Conservation (phyloP, 495 filamentous ascomycete genomes). For the Aspergillus cavernicola region DNA sequence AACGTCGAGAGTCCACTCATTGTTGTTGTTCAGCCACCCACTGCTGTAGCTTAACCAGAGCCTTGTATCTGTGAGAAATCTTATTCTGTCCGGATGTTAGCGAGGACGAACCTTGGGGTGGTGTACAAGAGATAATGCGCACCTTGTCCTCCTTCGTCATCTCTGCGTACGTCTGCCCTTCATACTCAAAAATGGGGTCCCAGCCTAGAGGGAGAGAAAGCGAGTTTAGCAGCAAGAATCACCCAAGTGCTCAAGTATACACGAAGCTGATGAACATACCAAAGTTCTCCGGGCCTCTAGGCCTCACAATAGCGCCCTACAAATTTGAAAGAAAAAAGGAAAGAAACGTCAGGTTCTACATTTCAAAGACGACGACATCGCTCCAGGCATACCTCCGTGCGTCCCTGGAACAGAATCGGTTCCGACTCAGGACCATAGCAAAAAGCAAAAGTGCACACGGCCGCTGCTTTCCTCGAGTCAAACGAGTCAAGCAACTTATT, state of each 20-base stretch:
- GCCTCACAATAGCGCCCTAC: conserved; percentile 44
- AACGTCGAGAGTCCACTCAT: conserved; percentile 5
- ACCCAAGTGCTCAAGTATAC: no score
- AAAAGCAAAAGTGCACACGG: conserved; percentile 95
- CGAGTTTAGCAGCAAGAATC: not conserved
- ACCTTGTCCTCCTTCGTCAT: conserved; percentile 87
- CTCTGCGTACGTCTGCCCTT: conserved; percentile 93
- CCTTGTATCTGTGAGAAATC: conserved; percentile 85
- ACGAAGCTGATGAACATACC: conserved; percentile 51
- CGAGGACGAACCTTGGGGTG: not conserved
- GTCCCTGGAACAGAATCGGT: conserved; percentile 85
- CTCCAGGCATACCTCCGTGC: conserved; percentile 50
- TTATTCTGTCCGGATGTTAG: conserved; percentile 55
- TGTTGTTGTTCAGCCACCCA: conserved; percentile 64
- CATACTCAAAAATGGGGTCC: conserved; percentile 95
- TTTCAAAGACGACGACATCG: not conserved
- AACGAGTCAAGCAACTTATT: conserved; percentile 91
- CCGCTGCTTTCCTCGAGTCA: conserved; percentile 83
- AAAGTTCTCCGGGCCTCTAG: conserved; percentile 69
- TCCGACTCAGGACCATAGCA: conserved; percentile 80
- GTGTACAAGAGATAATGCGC: conserved; percentile 1
- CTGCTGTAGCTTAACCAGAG: conserved; percentile 74
- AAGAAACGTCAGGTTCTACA: conserved; percentile 3
- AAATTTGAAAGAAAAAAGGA: no score
- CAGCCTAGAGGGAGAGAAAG: conserved; percentile 56